Evolutionary conservation across 108 stramenopile genomes (phyloP), one percentile per base, ranked within the genome.

Genomic region (Nitzschia palea): DNA sequence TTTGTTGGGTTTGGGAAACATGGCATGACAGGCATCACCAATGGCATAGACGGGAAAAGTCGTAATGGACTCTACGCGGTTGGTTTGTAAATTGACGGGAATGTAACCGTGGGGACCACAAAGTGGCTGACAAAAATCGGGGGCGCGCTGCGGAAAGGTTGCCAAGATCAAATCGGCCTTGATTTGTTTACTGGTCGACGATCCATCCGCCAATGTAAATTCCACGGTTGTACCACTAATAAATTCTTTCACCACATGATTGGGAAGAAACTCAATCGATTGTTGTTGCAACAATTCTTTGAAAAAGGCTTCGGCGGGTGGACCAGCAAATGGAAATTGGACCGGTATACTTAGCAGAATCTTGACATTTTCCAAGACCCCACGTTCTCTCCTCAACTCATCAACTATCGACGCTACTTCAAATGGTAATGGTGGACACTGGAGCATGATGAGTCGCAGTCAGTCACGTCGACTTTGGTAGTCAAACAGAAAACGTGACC

Each of bases 1-100:
- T 29, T 56, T 56, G 55, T 56, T 28, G 14, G 55, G 55, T 56
- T 56, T 56, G 25, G 55, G 55, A 28, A 56, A 56, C 55, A 56
- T 56, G 55, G 55, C 33, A 29, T 56, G 55, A 56, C 55, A 56
- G 55, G 26, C 55, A 56, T 56, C 55, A 4, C 55, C 55, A 56
- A 56, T 56, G 55, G 55, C 55, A 56, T 56, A 56, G 15, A 56
- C 17, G n/a, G n/a, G n/a, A n/a, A n/a, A n/a, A 28, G 23, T 28
- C 4, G 55, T 29, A 4, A 15, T 5, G 14, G 55, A 31, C 5
- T 56, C 29, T 5, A 33, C 33, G 12, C 29, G 15, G n/a, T 48
- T 48, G 8, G 17, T 48, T 20, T 18, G 17, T 4, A 48, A 18
- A 20, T 48, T 20, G 4, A 48, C 47, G 15, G 47, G 8, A 48